Evolutionary conservation across 177 flowering plant genomes (phyloP), one percentile per base, ranked within the genome.

Genomic region (Vitis hybrid): DNA sequence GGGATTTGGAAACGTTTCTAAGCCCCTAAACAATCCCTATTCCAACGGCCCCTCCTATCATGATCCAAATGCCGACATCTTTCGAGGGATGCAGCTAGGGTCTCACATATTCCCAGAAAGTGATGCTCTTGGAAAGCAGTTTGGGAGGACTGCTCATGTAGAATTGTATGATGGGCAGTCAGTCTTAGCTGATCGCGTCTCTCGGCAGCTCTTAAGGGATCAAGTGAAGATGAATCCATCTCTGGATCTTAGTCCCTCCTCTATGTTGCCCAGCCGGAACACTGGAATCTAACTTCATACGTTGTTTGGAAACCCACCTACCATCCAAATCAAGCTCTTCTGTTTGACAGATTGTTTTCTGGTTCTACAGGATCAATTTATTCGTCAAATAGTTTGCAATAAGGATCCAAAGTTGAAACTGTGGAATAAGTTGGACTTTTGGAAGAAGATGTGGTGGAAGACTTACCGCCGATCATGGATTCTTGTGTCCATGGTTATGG

Each of bases 161-260:
- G 90, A 88, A 62, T 67, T 64, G 45, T 84, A 87, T 72, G 83
- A 85, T 79, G 91, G 89, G 39, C 97, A 85, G 65, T 70, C 87
- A 1, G 87, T 83, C 14, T 82, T 89, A 84, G 94, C 90, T 51
- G 91, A 89, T 77, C 88, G 86, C n/a, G 92, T 90, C n/a, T 83
- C 89, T 65, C 88, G 83, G 79, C 96, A 87, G 76, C 89, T 89
- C 68, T 70, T 88, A 66, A 79, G 85, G 81, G 88, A 87, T 77
- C 82, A 76, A 61, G 81, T 78, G 65, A 88, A 82, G 61, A 63
- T 80, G 64, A 83, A 72, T 64, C 86, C 88, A 10, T 76, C 88
- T 11, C 76, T 87, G 49, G 94, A 91, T 78, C 81, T 89, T 8
- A 80, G 79, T 72, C 86, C 88, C 58, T 74, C 76, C 72, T 80